Base-by-base conservation (phyloP, 345 rosid genomes). In the Brassica napus region DNA sequence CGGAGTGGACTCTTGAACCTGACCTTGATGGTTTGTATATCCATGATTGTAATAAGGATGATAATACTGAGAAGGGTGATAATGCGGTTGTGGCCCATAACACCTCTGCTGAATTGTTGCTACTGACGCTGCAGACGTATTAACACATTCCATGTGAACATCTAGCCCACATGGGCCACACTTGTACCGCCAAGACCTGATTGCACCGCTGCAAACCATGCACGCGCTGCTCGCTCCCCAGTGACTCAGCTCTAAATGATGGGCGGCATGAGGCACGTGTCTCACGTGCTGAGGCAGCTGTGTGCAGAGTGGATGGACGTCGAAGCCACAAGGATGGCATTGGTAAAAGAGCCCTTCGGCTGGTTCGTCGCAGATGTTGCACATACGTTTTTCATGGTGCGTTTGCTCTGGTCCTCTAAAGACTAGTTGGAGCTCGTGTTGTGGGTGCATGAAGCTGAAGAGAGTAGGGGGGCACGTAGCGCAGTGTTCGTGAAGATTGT, bases 401-500 rank as follows among this genome's bases (percentile, higher is more conserved):
- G 71, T 16, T 14, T 59, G 70, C 14, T 73, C 78, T 30, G 84
- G 72, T 54, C 32, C 10, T 26, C 44, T 57, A 3, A 18, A 12
- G 30, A 69, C 74, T 11, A 83, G 83, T 1, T 3, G 16, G 42
- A 83, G 82, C 10, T 47, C 12, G 73, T 83, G 86, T 1, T 26
- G 64, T 7, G 84, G 77, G 68, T 86, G 90, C 78, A 77, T 66
- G 79, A 52, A 78, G 72, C 78, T 74, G 68, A 34, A 23, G 78
- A 85, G 28, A 7, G 35, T 72, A 30, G 63, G 23, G 6, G 54
- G 39, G 52, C 69, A 66, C 6, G 76, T 80, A 69, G 83, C 72
- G 52, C 88, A 88, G 65, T 64, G 69, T 26, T 83, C 80, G 81
- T 84, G 89, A 64, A 86, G 82, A 62, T 83, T 60, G 71, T 71